Evolutionary conservation across 108 stramenopile genomes (phyloP).

Genomic region (Cyclostephanos invisitatus): DNA sequence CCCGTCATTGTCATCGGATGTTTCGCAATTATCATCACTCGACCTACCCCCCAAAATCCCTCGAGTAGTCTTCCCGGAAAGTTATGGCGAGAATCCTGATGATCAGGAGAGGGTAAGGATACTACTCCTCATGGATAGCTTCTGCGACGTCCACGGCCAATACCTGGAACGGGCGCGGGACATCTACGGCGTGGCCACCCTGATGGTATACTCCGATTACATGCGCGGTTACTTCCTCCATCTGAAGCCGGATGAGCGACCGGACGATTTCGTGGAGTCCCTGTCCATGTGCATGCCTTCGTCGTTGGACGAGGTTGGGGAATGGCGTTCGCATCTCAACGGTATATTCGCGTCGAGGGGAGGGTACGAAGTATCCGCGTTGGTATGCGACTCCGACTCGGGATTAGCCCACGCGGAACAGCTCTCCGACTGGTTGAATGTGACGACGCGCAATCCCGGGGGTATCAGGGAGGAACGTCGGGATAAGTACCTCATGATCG

Average conservation of each 20-base stretch:
- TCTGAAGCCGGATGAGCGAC: slow-evolving; percentile 18
- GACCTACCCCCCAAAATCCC: too few species aligned
- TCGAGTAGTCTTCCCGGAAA: too few species aligned
- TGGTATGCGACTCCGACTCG: slow-evolving; percentile 64
- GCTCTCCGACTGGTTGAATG: slow-evolving; percentile 36
- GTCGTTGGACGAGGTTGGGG: slow-evolving; percentile 20
- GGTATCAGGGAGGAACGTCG: slow-evolving; percentile 46
- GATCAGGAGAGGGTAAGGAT: neutral
- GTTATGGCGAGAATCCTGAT: too few species aligned
- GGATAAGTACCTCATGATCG: slow-evolving; percentile 64
- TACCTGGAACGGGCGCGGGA: slow-evolving; percentile 47
- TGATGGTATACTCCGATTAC: slow-evolving; percentile 53
- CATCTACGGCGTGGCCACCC: slow-evolving; percentile 42
- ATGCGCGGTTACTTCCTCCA: slow-evolving; percentile 44
- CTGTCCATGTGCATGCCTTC: slow-evolving; percentile 28
- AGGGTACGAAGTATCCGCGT: slow-evolving; percentile 32
- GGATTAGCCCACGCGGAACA: slow-evolving; percentile 64
- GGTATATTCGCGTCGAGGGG: neutral
- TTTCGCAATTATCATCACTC: too few species aligned
- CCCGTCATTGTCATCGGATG: too few species aligned
- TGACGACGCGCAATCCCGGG: slow-evolving; percentile 37
- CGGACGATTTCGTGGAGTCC: neutral
- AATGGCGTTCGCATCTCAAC: slow-evolving; percentile 21
- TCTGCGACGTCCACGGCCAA: slow-evolving; percentile 57
- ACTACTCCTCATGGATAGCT: slow-evolving; percentile 58